Evolutionary conservation across 805 yeast species (phyloP).

Genomic region (Blastobotrys americana): DNA sequence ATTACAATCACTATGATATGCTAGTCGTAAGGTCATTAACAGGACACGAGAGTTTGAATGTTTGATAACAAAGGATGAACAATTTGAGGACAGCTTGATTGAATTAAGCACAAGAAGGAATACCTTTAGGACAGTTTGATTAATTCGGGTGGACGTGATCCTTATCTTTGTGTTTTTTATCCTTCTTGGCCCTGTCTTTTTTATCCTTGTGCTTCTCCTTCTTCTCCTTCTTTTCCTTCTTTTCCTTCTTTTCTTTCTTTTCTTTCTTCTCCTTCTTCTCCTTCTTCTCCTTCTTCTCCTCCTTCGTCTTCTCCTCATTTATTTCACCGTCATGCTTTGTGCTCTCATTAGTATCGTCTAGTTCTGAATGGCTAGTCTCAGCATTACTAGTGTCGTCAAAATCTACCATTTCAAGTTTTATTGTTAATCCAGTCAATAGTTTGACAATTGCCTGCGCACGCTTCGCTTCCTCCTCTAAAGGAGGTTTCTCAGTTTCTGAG

Average conservation of each 20-base stretch:
- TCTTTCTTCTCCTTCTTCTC: conserved; percentile 8
- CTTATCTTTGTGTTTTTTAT: conserved; percentile 3
- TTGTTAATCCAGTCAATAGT: conserved; percentile 14
- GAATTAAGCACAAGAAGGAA: too few species aligned
- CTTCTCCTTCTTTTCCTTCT: conserved; percentile 14
- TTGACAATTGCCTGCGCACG: conserved; percentile 18
- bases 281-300: conserved; percentile 5
- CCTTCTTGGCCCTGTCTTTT: conserved; percentile 15
- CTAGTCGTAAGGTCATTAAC: too few species aligned
- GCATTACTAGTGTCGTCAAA: neutral
- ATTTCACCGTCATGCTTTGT: conserved; percentile 13
- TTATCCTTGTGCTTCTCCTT: conserved; percentile 16
- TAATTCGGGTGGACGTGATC: too few species aligned
- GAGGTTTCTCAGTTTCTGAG: conserved; percentile 13
- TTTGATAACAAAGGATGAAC: too few species aligned
- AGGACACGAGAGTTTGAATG: too few species aligned
- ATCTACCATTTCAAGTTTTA: conserved; percentile 15
- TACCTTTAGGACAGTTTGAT: too few species aligned
- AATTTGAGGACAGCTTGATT: too few species aligned
- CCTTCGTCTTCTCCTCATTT: conserved; percentile 11
- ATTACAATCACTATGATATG: too few species aligned
- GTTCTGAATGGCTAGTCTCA: conserved; percentile 4
- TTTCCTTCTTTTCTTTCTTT: conserved; percentile 11
- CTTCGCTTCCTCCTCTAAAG: conserved; percentile 21
- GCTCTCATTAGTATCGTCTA: conserved; percentile 7